Conservation (phyloP, 345 rosid genomes). For the Firmiana major region DNA sequence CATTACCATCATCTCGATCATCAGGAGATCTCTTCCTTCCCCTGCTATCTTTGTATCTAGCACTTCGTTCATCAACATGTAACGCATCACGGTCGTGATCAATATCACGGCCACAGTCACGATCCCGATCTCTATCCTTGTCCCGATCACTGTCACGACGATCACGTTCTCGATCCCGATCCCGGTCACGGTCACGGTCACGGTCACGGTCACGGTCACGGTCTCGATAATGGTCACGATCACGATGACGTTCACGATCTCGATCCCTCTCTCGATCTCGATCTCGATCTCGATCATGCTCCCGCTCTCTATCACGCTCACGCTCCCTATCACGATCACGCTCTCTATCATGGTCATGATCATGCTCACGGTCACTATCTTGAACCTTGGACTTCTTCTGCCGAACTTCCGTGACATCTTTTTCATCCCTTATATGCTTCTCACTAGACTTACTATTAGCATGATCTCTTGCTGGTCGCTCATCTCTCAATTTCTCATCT, state of each 20-base stretch:
- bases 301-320: constrained; percentile 27
- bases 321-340: constrained; percentile 25
- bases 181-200: constrained; percentile 23
- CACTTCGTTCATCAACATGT: constrained; percentile 48
- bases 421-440: constrained; percentile 48
- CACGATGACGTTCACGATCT: constrained; percentile 35
- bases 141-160: constrained; percentile 17
- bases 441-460: constrained; percentile 49
- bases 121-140: constrained; percentile 23
- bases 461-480: constrained; percentile 48
- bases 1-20: constrained; percentile 52
- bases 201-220: constrained; percentile 23
- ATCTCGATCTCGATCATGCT: constrained; percentile 22
- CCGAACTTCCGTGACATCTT: constrained; percentile 37
- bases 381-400: constrained; percentile 53
- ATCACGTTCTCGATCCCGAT: constrained; percentile 24
- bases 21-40: constrained; percentile 72
- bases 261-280: constrained; percentile 36
- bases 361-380: constrained; percentile 44
- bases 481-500: constrained; percentile 67
- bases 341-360: constrained; percentile 33
- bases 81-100: constrained; percentile 42
- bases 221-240: constrained; percentile 30
- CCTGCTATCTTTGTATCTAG: constrained; percentile 54
- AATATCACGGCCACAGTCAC: constrained; percentile 34